phyloP scores from a whole-genome alignment of 768 basidiomycete genomes.

The Russula sp. region DNA sequence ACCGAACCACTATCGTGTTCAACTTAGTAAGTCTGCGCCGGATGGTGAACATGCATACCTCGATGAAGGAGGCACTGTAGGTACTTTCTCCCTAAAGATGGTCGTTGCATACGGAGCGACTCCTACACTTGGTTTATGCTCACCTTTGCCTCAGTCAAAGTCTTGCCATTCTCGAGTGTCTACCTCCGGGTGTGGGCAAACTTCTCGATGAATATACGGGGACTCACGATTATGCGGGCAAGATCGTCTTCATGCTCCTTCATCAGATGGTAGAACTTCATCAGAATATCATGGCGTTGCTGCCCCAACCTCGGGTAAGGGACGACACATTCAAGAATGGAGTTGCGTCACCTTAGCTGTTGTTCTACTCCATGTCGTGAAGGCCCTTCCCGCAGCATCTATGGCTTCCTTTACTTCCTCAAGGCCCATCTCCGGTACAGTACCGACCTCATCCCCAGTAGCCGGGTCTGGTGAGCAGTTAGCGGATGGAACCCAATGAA shows the following conservation, averaged over 20 bases:
- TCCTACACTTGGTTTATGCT: not conserved
- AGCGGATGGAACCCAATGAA: not conserved
- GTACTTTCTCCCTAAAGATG: constrained; percentile 61
- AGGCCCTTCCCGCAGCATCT: constrained; percentile 69
- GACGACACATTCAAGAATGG: not conserved
- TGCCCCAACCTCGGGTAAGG: constrained; percentile 29
- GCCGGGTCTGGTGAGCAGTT: constrained; percentile 64
- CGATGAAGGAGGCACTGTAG: constrained; percentile 82
- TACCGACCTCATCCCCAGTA: constrained; percentile 75
- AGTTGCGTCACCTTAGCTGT: constrained; percentile 63
- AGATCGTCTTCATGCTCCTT: constrained; percentile 83
- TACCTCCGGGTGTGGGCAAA: constrained; percentile 28
- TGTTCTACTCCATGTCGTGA: constrained; percentile 81
- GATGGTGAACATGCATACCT: constrained; percentile 42
- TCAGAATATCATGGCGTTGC: constrained; percentile 78
- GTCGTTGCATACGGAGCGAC: not conserved
- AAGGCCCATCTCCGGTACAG: constrained; percentile 84
- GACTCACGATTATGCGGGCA: constrained; percentile 66
- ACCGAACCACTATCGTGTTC: constrained; percentile 70
- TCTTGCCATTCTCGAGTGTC: constrained; percentile 96
- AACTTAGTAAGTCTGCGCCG: constrained; percentile 18
- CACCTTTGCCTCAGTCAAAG: constrained; percentile 77
- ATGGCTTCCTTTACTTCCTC: constrained; percentile 83
- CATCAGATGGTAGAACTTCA: constrained; percentile 76
- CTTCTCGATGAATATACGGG: not conserved